phyloP scores from a whole-genome alignment of 371 early-diverging fungal species.

The Entomophthora muscae region DNA sequence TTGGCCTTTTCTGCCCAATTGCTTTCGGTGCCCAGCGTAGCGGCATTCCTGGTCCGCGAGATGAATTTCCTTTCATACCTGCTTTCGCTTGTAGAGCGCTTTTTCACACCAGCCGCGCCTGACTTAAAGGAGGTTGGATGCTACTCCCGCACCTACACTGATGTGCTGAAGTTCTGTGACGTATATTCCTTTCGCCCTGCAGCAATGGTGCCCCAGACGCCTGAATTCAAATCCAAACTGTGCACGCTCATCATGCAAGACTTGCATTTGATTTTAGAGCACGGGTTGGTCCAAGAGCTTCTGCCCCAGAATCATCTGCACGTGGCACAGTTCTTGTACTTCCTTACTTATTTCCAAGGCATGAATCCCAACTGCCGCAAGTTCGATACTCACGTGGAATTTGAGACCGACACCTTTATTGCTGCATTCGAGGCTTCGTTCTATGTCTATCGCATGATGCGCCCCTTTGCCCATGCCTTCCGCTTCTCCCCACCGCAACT shows the following conservation, averaged over 20 bases:
- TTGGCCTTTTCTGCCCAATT: slow-evolving; percentile 4
- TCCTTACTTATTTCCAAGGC: slow-evolving; percentile 7
- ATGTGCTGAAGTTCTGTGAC: not conserved
- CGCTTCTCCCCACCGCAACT: not conserved
- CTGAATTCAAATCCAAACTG: slow-evolving; percentile 4
- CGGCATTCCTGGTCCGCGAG: not conserved
- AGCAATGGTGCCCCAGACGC: not conserved
- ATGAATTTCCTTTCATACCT: slow-evolving; percentile 7
- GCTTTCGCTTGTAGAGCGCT: not conserved
- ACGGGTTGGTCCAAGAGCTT: not conserved
- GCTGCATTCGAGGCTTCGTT: not conserved
- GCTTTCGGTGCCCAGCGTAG: not conserved
- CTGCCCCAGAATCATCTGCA: slow-evolving; percentile 2
- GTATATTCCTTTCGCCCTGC: not conserved
- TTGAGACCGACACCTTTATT: slow-evolving; percentile 4
- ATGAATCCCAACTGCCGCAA: not conserved
- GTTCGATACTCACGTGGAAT: slow-evolving; percentile 7
- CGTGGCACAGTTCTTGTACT: slow-evolving; percentile 6
- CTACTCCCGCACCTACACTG: not conserved
- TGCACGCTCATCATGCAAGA: slow-evolving; percentile 4
- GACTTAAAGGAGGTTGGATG: not conserved
- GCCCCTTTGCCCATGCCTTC: not conserved
- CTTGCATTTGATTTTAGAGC: slow-evolving; percentile 1
- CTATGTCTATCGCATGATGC: slow-evolving; percentile 3
- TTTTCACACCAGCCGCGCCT: not conserved